phyloP scores from a whole-genome alignment of 1,139 yeast genomes.

The Candida tunisiensis region DNA sequence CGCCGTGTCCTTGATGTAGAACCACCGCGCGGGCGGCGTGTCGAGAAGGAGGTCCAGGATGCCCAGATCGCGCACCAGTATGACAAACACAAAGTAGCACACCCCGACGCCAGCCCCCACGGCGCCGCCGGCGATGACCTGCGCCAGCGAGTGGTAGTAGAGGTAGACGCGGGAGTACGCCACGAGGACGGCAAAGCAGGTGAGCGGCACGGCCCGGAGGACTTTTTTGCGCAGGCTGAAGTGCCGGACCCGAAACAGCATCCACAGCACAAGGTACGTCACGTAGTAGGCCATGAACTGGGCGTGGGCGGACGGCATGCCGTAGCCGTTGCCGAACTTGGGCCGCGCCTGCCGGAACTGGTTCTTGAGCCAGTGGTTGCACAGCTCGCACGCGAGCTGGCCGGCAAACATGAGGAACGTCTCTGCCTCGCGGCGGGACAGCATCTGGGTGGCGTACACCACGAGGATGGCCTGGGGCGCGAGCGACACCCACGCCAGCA shows the following conservation, averaged over 20 bases:
- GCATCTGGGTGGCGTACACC: slow-evolving; percentile 71
- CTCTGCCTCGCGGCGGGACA: slow-evolving; percentile 70
- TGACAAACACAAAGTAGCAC: slow-evolving; percentile 35
- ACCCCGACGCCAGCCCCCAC: slow-evolving; percentile 48
- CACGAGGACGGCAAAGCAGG: slow-evolving; percentile 29
- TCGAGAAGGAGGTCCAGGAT: slow-evolving; percentile 17
- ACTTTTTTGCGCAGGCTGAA: slow-evolving; percentile 15
- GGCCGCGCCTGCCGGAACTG: slow-evolving; percentile 66
- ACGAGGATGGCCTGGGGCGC: slow-evolving; percentile 72
- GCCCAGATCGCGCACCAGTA: slow-evolving; percentile 23
- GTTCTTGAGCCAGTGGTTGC: slow-evolving; percentile 53
- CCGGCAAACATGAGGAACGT: slow-evolving; percentile 76
- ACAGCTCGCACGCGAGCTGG: slow-evolving; percentile 60
- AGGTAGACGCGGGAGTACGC: slow-evolving; percentile 65
- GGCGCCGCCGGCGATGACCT: slow-evolving; percentile 56
- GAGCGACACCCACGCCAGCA: slow-evolving; percentile 58
- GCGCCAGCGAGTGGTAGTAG: slow-evolving; percentile 56
- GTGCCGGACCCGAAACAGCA: slow-evolving; percentile 25
- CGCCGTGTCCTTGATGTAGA: slow-evolving; percentile 21
- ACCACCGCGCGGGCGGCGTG: slow-evolving; percentile 16
- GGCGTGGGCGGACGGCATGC: slow-evolving; percentile 96
- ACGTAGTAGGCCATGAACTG: slow-evolving; percentile 87
- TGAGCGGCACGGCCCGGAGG: slow-evolving; percentile 10
- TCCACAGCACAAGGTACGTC: slow-evolving; percentile 40
- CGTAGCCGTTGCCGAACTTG: slow-evolving; percentile 37